Base-by-base conservation (phyloP, 176 grass and related monocot species). In the Tuctoria greenei region DNA sequence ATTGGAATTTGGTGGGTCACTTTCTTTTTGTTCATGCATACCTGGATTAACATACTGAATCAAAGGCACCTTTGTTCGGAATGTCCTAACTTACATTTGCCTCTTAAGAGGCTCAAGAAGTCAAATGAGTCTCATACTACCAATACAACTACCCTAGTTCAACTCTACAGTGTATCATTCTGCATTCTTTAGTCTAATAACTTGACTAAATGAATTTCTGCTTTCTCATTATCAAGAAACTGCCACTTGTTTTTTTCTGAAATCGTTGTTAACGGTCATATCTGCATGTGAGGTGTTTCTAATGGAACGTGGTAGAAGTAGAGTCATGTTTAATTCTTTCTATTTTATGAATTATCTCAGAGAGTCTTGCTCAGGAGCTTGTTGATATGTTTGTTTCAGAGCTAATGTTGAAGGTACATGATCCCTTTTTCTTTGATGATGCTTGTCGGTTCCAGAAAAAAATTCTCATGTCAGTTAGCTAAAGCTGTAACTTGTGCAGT, bases 321-420 rank as follows among this genome's bases (percentile, higher is more conserved):
- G 38, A 75, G 41, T 75, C 58, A 78, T 70, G 8, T 20, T 73
- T 2, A 73, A 45, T 49, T 74, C 5, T 12, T 61, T 45, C 69
- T 50, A n/a, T 70, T 51, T 26, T 67, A n/a, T 79, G n/a, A 75
- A 74, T 70, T 67, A 69, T 74, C 18, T 81, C 82, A 98, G 91
- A 98, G 64, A 75, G 66, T 28, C 82, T 99, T 84, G 87, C 91
- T 21, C 54, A 64, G 61, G 91, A 99, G 42, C 69, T 92, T 80
- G 85, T 88, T 43, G 77, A 89, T 21, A 95, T 99, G 95, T 99
- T 99, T 81, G 14, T 90, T 58, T 75, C 70, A 13, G 87, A 98
- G 74, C 74, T 94, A 80, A 65, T 74, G 70, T 77, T 95, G 80
- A 98, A 94, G 95, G 95, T 92, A 86, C 9, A 67, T 12, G 18